Evolutionary conservation across 306 rosid species (phyloP), one percentile per base, ranked within the genome.

Genomic region (Vigna radiata): DNA sequence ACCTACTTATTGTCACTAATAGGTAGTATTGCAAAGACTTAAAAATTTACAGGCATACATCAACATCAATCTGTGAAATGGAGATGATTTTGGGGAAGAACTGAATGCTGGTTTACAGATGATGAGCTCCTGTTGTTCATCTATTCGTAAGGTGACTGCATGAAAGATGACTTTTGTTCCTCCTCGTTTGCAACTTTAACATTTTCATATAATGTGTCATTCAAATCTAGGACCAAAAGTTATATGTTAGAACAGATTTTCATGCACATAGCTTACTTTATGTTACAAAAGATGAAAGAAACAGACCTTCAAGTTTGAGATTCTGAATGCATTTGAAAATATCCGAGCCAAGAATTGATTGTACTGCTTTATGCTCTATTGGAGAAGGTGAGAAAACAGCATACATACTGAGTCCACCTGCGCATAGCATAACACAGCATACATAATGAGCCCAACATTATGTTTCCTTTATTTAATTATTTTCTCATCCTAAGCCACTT

Each of bases 1-100:
- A 87, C 82, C 88, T 89, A 83, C 75, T 78, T 77, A 52, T 68
- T 70, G 55, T 87, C 88, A 29, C 33, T 29, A 29, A 29, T 29
- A 29, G 33, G 5, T 29, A 29, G 33, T 29, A 29, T 3, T 29
- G 33, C 33, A 29, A 29, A 29, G 33, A 29, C 63, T 76, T 73
- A 31, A 68, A 7, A 6, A 12, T 39, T 17, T 59, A n/a, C 41
- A 25, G 19, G 39, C 68, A 25, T 25, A 25, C 27, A 25, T 77
- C 61, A 73, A 49, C 71, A 46, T 72, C 68, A 68, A 41, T 31
- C 0, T 75, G 67, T 16, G 70, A 58, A 60, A 11, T 66, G 82
- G 72, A 58, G 62, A 71, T 41, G 50, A 52, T 58, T 73, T 58
- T 16, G 52, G 25, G 18, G 79, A 43, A 15, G 83, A 52, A 8